Percentiles rank a stretch among this genome's conserved stretches.
Evolutionary conservation across 768 basidiomycete genomes (phyloP).

Genomic region (Russula griseocarnosa): DNA sequence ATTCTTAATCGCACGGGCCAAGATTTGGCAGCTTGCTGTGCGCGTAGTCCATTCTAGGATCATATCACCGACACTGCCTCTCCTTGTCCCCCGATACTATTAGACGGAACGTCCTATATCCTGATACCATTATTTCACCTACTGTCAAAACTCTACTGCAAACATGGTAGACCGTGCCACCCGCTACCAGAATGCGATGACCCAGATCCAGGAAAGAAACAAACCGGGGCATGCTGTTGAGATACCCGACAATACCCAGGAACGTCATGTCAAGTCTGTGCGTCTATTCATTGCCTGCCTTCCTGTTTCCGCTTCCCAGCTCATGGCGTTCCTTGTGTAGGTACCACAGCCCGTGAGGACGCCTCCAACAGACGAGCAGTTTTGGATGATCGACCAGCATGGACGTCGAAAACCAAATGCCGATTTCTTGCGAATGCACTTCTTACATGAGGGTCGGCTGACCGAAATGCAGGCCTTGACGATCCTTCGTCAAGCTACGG

Average conservation of each 20-base stretch:
- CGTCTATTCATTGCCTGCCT: slow-evolving; percentile 28
- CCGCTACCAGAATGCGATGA: slow-evolving; percentile 30
- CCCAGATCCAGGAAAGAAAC: slow-evolving; percentile 36
- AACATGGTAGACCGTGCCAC: slow-evolving; percentile 23
- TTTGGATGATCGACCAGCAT: slow-evolving; percentile 52
- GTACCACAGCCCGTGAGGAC: slow-evolving; percentile 63
- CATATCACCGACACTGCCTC: not conserved
- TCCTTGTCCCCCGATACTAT: not conserved
- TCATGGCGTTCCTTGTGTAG: slow-evolving; percentile 37
- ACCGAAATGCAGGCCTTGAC: slow-evolving; percentile 79
- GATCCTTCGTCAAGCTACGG: slow-evolving; percentile 66
- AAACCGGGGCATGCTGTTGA: slow-evolving; percentile 30
- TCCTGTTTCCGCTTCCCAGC: not conserved
- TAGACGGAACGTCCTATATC: not conserved
- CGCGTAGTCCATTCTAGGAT: not conserved
- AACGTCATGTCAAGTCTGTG: slow-evolving; percentile 36
- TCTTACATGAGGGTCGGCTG: slow-evolving; percentile 76
- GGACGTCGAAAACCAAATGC: slow-evolving; percentile 65
- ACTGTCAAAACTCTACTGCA: not conserved
- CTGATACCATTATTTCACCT: not conserved
- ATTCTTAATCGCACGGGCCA: not conserved
- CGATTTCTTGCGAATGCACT: slow-evolving; percentile 79
- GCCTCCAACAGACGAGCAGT: slow-evolving; percentile 68
- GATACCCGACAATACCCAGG: slow-evolving; percentile 30
- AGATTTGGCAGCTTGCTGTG: slow-evolving; percentile 6